Base-by-base conservation (phyloP, 2,329 filamentous ascomycete species). In the Pseudogymnoascus sp. region DNA sequence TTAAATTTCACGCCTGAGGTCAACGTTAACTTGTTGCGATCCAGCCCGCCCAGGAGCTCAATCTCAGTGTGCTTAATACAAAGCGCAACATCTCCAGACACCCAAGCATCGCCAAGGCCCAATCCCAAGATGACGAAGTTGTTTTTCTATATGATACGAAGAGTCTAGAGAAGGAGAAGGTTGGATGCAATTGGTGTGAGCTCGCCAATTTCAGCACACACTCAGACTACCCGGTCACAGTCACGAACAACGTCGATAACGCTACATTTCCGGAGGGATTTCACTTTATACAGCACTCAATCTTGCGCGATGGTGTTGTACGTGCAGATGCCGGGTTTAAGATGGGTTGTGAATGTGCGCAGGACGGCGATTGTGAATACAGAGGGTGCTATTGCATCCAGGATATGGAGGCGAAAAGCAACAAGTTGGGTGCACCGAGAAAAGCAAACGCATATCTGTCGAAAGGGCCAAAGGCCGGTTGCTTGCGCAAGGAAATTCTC, bases 321-420 rank as follows among this genome's bases (percentile, higher is more conserved):
- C 78, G 80, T 11, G 82, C 82, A 3, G 82, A 83, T 64, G 76
- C 78, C 58, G 87, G 80, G 29, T 89, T 90, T 62, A 82, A 85
- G 65, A 81, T 80, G 62, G 90, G 90, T 2, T 95, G 91, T 71
- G 75, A 81, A 55, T 95, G 91, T 69, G 73, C 69, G 1, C 75
- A 82, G 1, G 79, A 84, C 59, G 79, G 81, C 68, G 78, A 80
- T 0, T 92, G 90, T 70, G 85, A 89, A 70, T 90, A 86, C 68
- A 78, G 77, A 38, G 78, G 75, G 23, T 95, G 91, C 70, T 78
- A 81, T 8, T 94, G 90, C 66, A 79, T 92, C 8, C 74, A 78
- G 62, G 80, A 82, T 66, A 74, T 81, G 66, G 75, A 74, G n/a
- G 69, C 71, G 0, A 80, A 83, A n/a, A 86, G 83, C 23, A 82